These are phyloP conservation scores for Fusarium sp. DNA, from an alignment of 2,329 filamentous ascomycete genomes.

Conservation along the genomic window DNA sequence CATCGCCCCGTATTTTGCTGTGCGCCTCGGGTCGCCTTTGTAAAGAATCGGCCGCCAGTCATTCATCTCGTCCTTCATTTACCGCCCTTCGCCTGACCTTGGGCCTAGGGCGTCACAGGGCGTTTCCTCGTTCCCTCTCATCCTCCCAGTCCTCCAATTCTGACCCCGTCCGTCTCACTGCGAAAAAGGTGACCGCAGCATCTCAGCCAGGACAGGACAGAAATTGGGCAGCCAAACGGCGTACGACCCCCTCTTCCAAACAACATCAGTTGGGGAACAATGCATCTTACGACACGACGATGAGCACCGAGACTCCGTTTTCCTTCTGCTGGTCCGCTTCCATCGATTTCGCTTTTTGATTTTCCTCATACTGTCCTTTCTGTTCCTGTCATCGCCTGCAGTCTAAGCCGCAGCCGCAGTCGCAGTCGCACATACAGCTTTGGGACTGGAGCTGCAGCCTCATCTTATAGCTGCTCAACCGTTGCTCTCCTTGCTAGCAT, in stretches of 20 bases:
- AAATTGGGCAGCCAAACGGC: slow-evolving; percentile 34
- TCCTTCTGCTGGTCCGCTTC: slow-evolving; percentile 62
- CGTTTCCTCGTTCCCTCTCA: slow-evolving; percentile 18
- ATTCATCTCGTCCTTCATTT: slow-evolving; percentile 17
- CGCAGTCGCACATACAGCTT: neutral
- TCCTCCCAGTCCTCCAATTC: slow-evolving; percentile 22
- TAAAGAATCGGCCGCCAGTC: slow-evolving; percentile 18
- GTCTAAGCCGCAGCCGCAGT: slow-evolving; percentile 35
- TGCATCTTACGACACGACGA: slow-evolving; percentile 60
- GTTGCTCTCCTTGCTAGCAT: slow-evolving; percentile 30
- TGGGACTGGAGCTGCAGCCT: slow-evolving; percentile 28
- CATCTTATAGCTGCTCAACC: slow-evolving; percentile 31
- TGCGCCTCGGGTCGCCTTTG: slow-evolving; percentile 34
- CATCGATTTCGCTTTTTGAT: slow-evolving; percentile 67
- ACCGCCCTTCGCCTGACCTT: slow-evolving; percentile 22
- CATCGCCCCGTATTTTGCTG: slow-evolving; percentile 37
- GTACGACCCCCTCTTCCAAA: slow-evolving; percentile 27
- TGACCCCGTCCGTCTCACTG: slow-evolving; percentile 32
- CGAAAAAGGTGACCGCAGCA: slow-evolving; percentile 24
- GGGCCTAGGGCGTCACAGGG: slow-evolving; percentile 31
- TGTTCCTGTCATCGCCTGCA: slow-evolving; percentile 45
- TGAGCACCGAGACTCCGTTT: slow-evolving; percentile 64
- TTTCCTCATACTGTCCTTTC: slow-evolving; percentile 50
- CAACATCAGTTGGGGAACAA: slow-evolving; percentile 46
- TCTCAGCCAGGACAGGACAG: neutral